phyloP scores from a whole-genome alignment of 805 yeast genomes.

The Schwanniomyces occidentalis region DNA sequence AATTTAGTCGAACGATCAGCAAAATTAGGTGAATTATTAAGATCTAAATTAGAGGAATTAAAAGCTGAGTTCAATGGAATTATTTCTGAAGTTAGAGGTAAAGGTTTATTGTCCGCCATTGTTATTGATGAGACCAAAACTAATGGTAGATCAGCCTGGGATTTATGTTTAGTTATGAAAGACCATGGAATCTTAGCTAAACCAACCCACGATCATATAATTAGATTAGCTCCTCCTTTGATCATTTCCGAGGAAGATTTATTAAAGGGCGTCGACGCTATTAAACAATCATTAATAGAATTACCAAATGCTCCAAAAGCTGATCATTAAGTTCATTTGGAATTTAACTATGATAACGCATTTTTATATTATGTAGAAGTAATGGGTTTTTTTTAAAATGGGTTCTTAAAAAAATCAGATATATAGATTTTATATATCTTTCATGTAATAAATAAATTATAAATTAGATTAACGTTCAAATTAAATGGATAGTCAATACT shows the following conservation, averaged over 20 bases:
- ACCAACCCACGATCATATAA: conserved; percentile 95
- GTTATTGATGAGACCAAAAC: conserved; percentile 85
- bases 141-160: conserved; percentile 94
- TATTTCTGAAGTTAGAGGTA: conserved; percentile 71
- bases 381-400: no score
- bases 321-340: conserved; percentile 30
- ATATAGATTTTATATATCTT: no score
- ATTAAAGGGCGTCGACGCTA: conserved; percentile 74
- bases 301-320: conserved; percentile 56
- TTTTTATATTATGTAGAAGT: no score
- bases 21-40: conserved; percentile 68
- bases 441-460: no score
- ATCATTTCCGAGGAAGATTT: conserved; percentile 88
- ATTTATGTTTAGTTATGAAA: conserved; percentile 86
- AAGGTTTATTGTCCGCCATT: conserved; percentile 85
- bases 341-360: neutral
- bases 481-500: no score
- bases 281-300: conserved; percentile 55
- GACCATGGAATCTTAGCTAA: conserved; percentile 88
- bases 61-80: conserved; percentile 52
- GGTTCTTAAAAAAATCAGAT: no score
- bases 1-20: conserved; percentile 76
- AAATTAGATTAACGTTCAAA: no score
- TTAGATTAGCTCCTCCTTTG: conserved; percentile 94
- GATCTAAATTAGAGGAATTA: conserved; percentile 55